A percentile compares a stretch with the other conserved stretches of the same genome.
These are phyloP conservation scores for Ceratocystis smalleyi DNA, from an alignment of 2,329 filamentous ascomycete genomes.

Conservation along the genomic window DNA sequence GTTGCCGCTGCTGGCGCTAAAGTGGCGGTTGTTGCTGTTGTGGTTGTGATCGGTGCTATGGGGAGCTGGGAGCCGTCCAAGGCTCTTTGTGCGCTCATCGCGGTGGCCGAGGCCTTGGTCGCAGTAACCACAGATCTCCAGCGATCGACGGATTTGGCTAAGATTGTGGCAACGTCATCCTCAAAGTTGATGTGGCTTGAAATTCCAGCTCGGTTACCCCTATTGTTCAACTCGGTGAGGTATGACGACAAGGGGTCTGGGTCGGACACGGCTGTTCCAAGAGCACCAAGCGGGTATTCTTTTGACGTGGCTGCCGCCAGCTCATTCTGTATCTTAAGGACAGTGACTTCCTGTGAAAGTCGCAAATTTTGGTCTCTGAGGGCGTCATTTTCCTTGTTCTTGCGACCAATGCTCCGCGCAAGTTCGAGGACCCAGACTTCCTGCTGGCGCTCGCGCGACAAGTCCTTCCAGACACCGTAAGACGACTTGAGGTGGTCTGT, in stretches of 20 bases:
- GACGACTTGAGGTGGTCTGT: conserved; percentile 61
- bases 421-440: conserved; percentile 48
- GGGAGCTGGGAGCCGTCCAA: conserved; percentile 26
- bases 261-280: conserved; percentile 37
- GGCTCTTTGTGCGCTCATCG: conserved; percentile 36
- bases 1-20: conserved; percentile 18
- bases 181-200: conserved; percentile 25
- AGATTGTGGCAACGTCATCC: conserved; percentile 36
- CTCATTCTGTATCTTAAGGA: conserved; percentile 41
- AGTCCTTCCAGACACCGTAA: conserved; percentile 58
- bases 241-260: conserved; percentile 31
- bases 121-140: conserved; percentile 48
- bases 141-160: conserved; percentile 40
- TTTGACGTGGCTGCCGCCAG: conserved; percentile 31
- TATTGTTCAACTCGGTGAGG: conserved; percentile 32
- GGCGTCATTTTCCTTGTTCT: conserved; percentile 38
- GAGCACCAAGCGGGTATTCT: conserved; percentile 40
- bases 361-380: conserved; percentile 35
- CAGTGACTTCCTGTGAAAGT: conserved; percentile 40
- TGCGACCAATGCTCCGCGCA: conserved; percentile 42
- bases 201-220: conserved; percentile 18
- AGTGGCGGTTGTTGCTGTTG: background rate
- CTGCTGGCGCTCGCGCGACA: conserved; percentile 40
- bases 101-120: conserved; percentile 28
- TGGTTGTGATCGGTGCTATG: background rate